Conservation (phyloP, 306 rosid species). For the Quercus variabilis region DNA sequence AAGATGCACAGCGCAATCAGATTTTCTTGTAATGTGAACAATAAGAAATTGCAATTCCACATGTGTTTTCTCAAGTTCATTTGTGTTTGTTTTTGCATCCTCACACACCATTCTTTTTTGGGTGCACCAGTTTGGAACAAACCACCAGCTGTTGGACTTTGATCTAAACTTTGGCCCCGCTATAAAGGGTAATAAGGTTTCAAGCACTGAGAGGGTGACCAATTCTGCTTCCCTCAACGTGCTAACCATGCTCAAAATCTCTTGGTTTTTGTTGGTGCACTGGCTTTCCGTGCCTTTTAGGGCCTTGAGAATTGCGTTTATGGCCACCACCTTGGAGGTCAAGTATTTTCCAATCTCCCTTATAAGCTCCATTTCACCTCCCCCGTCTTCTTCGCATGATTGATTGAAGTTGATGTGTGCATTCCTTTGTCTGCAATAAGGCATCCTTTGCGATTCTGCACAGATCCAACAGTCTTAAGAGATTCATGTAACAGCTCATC, state of each 20-base stretch:
- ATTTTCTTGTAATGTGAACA: slow-evolving; percentile 20
- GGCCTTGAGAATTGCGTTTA: no score
- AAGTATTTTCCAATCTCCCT: slow-evolving; percentile 32
- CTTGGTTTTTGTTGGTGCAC: no score
- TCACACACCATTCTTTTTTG: no score
- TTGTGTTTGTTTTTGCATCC: no score
- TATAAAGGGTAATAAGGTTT: no score
- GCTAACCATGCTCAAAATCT: no score
- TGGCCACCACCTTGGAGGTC: slow-evolving; percentile 29
- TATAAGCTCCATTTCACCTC: slow-evolving; percentile 21
- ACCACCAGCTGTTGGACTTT: no score
- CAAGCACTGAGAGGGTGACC: no score
- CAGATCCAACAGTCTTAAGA: slow-evolving; percentile 33
- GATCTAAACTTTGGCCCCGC: no score
- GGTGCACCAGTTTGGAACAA: no score
- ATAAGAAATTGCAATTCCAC: slow-evolving; percentile 28
- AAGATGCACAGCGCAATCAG: not conserved
- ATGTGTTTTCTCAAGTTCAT: slow-evolving; percentile 24
- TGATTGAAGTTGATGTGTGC: slow-evolving; percentile 28
- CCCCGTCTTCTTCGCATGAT: slow-evolving; percentile 26
- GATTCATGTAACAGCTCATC: slow-evolving; percentile 39
- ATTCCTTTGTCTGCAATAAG: slow-evolving; percentile 37
- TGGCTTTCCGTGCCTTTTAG: no score
- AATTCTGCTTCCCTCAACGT: no score
- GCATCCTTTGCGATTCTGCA: slow-evolving; percentile 31